Evolutionary conservation across 2,329 filamentous ascomycete species (phyloP), one percentile per base, ranked within the genome.

Genomic region (Rosellinia necatrix): DNA sequence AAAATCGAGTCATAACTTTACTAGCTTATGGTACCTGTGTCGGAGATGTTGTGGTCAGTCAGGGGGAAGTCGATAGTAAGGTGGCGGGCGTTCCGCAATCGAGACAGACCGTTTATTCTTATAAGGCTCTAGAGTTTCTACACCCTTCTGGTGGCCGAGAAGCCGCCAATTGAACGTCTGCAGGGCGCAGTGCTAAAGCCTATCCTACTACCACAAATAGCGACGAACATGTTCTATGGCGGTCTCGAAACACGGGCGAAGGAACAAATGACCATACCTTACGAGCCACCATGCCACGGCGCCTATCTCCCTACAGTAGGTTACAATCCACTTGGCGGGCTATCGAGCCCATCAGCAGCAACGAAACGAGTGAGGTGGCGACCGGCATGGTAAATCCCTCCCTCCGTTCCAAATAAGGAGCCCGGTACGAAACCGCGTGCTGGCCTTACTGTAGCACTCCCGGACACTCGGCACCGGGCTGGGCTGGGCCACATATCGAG

Each of bases 321-420:
- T 52, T 56, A 37, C 49, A 42, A 53, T 27, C 49, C 43, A 42
- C 49, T 40, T 22, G 13, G 29, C 42, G 34, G 15, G 37, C 38
- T 43, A 56, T 47, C 19, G 35, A 57, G 37, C 49, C 17, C 43
- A 53, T 48, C 42, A 53, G 48, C 48, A 47, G 48, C 22, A 35
- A 46, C 27, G 50, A 57, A 54, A 50, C 27, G 38, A 49, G 43
- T 32, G 38, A 27, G 50, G 56, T 50, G 46, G 46, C 46, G 44
- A 55, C 40, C 30, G 40, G 44, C 47, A 42, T 24, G 46, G 56
- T 21, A 55, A 54, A 46, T 51, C 46, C 34, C 41, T 54, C 50
- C 50, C 41, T 54, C 35, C 46, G 56, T 58, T 58, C 56, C 56
- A 58, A 58, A 54, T 51, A 58, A 40, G 47, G 46, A 51, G 25